Conservation (phyloP, 2,329 filamentous ascomycete species). For the Fusarium bactridioides region DNA sequence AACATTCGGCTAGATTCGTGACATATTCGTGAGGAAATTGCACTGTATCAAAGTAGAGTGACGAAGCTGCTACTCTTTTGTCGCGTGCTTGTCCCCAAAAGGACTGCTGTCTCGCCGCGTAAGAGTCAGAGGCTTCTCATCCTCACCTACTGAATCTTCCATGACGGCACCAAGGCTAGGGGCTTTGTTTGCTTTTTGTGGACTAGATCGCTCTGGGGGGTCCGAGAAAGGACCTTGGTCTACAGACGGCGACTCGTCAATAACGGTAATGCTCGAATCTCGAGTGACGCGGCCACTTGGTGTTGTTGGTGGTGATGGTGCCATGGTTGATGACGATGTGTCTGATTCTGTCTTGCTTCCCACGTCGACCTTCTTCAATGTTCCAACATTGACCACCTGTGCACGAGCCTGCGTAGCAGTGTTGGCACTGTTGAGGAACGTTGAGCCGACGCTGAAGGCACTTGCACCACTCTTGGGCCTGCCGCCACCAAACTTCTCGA, state of each 20-base stretch:
- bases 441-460: conserved; percentile 73
- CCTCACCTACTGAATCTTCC: conserved; percentile 56
- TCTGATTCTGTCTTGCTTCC: conserved; percentile 49
- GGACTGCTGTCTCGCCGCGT: conserved; percentile 54
- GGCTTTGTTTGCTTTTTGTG: conserved; percentile 46
- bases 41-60: conserved; percentile 20
- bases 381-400: conserved; percentile 67
- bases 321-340: conserved; percentile 36
- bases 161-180: conserved; percentile 63
- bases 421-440: conserved; percentile 71
- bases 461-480: conserved; percentile 63
- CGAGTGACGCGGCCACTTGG: conserved; percentile 39
- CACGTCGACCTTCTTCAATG: conserved; percentile 56
- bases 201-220: conserved; percentile 51
- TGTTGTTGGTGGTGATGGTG: conserved; percentile 33
- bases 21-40: conserved; percentile 24
- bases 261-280: conserved; percentile 57
- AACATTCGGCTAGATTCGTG: conserved; percentile 31
- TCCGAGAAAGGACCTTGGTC: conserved; percentile 69
- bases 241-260: conserved; percentile 58
- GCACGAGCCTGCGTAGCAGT: conserved; percentile 66
- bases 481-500: conserved; percentile 60
- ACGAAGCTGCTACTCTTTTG: conserved; percentile 52
- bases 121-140: conserved; percentile 42
- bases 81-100: conserved; percentile 67